Base-by-base conservation (phyloP, 2,329 filamentous ascomycete genomes). In the Geoglossum cookeanum region DNA sequence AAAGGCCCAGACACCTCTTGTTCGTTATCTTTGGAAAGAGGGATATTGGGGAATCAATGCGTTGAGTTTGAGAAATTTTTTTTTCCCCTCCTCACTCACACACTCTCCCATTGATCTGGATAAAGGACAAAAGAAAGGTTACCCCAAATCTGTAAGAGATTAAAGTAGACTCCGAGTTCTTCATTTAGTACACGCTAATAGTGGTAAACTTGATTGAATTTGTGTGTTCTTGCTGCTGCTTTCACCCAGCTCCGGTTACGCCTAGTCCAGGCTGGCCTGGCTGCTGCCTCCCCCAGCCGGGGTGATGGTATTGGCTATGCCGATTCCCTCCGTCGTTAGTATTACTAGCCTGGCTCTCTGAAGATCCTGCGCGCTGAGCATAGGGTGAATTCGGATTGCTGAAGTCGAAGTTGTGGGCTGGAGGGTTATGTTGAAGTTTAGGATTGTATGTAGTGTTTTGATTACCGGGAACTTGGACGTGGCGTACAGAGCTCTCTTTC, bases 401-500 rank as follows among this genome's bases (percentile, higher is more conserved):
- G 22, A 63, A 62, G 9, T 62, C 62, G 32, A 58, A 55, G 5
- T 60, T 51, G 7, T 47, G 51, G 42, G 59, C 58, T 9, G 60
- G 60, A 39, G 60, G 55, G 15, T 60, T 56, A 30, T 33, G 30
- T 39, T 32, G 32, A 9, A 27, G 8, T 30, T 39, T 33, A 33
- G 54, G 9, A 44, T 55, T 32, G 49, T 17, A 53, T 22, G 32
- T 30, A 13, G 22, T 53, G 22, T 42, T 51, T 37, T 58, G 6
- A 56, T 59, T 57, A 58, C 30, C 33, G 39, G 22, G 42, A 57
- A 6, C 71, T 58, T 72, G 69, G 37, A 94, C 80, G 58, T 90
- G 85, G 54, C 89, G 81, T 45, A 91, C 88, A 54, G 85, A 89
- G 62, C 81, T 84, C 69, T 94, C 89, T 66, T 87, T 85, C 64